phyloP scores from a whole-genome alignment of 2,329 filamentous ascomycete genomes.

The Cordyceps fumosorosea region DNA sequence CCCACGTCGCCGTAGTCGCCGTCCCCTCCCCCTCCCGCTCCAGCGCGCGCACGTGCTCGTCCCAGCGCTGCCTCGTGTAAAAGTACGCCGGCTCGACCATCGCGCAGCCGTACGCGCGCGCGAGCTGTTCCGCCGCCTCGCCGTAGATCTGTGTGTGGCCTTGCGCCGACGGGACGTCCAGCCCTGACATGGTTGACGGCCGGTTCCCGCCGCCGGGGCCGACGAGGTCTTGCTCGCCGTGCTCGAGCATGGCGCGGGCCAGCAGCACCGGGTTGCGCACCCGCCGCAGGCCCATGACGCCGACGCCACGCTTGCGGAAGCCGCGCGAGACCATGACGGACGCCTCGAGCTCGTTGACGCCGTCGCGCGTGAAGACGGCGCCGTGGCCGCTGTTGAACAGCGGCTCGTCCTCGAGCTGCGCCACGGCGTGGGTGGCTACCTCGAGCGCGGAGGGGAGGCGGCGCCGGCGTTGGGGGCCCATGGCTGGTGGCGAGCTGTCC shows the following conservation, averaged over 20 bases:
- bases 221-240: conserved; percentile 55
- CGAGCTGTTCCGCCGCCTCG: conserved; percentile 61
- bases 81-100: conserved; percentile 66
- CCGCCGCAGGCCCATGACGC: conserved; percentile 63
- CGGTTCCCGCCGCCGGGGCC: conserved; percentile 24
- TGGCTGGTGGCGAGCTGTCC: not conserved
- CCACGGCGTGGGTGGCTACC: conserved; percentile 68
- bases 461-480: not conserved
- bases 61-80: conserved; percentile 71
- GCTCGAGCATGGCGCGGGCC: conserved; percentile 62
- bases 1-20: conserved; percentile 39
- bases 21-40: conserved; percentile 24
- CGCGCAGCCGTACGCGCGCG: conserved; percentile 61
- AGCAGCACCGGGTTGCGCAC: conserved; percentile 77
- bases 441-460: conserved; percentile 56
- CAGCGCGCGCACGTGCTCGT: conserved; percentile 62
- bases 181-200: not conserved
- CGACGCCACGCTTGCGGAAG: conserved; percentile 67
- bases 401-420: conserved; percentile 68
- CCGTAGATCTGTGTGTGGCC: conserved; percentile 67
- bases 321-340: conserved; percentile 77
- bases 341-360: conserved; percentile 79
- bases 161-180: conserved; percentile 51
- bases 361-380: conserved; percentile 78
- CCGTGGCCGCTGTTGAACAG: conserved; percentile 82